Evolutionary conservation across 768 basidiomycete genomes (phyloP), one percentile per base, ranked within the genome.

Genomic region (Boletus vinaceobasis): DNA sequence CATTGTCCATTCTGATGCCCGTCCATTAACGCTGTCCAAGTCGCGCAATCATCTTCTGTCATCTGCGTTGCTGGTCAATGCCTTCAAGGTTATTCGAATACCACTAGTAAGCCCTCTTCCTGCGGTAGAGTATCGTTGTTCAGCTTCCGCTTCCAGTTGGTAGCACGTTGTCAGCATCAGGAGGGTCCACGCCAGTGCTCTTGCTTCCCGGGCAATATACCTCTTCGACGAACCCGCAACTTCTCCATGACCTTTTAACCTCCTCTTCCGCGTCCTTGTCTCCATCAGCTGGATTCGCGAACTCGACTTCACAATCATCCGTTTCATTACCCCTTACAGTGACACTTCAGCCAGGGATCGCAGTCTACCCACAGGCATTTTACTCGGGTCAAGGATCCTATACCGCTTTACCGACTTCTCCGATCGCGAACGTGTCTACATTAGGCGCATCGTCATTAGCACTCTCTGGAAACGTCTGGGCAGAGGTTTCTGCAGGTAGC

Each of bases 51-150:
- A 60, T 69, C 75, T 55, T 71, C 85, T 64, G 83, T 91, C 53
- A 77, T 93, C 57, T 92, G 90, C 78, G 76, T 89, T 88, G 87
- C 90, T 68, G 90, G 90, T 62, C 89, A 93, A 87, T 92, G 90
- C 76, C 73, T 92, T 53, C 79, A 90, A 70, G 90, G 90, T 54
- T 81, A 73, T 71, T 83, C 87, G 32, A 91, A 92, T 65, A 81
- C 78, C 23, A 86, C 88, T 36, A 66, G 79, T 81, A 63, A 74
- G 88, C 85, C 54, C 33, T 27, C 15, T 19, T 53, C 37, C 4
- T 48, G 33, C 21, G 5, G 39, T 39, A 27, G n/a, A 42, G 46
- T 59, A 50, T 60, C 23, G 9, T 35, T 42, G 19, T 21, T 68
- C 32, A 66, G 55, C 29, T 50, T 45, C 48, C 43, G 33, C 51